phyloP scores from a whole-genome alignment of 2,329 filamentous ascomycete genomes.

The Monosporascus sp. region DNA sequence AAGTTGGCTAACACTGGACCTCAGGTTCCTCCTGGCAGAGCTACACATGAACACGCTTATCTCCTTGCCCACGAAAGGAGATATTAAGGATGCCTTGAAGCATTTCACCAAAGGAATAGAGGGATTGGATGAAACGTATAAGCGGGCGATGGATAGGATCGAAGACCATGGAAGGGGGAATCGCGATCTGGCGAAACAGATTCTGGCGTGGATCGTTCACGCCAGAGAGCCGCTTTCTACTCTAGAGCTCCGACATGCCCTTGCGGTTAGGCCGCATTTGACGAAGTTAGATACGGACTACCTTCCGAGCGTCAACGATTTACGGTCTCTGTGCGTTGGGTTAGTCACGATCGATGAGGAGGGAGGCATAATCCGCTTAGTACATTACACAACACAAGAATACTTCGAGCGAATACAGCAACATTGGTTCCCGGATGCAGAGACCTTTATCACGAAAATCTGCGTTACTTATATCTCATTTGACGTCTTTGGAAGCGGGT shows the following conservation, averaged over 20 bases:
- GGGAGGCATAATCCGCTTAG: conserved; percentile 31
- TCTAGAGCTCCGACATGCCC: conserved; percentile 34
- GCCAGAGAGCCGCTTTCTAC: conserved; percentile 27
- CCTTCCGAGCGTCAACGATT: conserved; percentile 20
- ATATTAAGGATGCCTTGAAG: conserved; percentile 24
- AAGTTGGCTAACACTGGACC: neutral
- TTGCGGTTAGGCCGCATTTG: conserved; percentile 29
- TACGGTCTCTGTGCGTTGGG: conserved; percentile 32
- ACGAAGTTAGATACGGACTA: conserved; percentile 27
- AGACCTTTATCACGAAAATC: conserved; percentile 20
- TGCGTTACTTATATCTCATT: conserved; percentile 34
- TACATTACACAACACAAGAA: conserved; percentile 40
- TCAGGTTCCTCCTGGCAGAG: conserved; percentile 32
- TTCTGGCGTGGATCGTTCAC: conserved; percentile 35
- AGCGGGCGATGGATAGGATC: conserved; percentile 35
- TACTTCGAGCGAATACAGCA: conserved; percentile 30
- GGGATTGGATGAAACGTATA: conserved; percentile 33
- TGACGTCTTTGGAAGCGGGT: neutral
- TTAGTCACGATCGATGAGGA: conserved; percentile 33
- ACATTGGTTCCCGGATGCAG: conserved; percentile 25
- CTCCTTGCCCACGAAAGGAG: conserved; percentile 24
- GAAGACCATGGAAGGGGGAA: conserved; percentile 27
- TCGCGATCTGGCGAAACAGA: conserved; percentile 28
- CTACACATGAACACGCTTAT: conserved; percentile 29
- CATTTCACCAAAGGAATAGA: conserved; percentile 23